Evolutionary conservation across 2,329 filamentous ascomycete genomes (phyloP).

Genomic region (Monilinia vaccinii-corymbosi): DNA sequence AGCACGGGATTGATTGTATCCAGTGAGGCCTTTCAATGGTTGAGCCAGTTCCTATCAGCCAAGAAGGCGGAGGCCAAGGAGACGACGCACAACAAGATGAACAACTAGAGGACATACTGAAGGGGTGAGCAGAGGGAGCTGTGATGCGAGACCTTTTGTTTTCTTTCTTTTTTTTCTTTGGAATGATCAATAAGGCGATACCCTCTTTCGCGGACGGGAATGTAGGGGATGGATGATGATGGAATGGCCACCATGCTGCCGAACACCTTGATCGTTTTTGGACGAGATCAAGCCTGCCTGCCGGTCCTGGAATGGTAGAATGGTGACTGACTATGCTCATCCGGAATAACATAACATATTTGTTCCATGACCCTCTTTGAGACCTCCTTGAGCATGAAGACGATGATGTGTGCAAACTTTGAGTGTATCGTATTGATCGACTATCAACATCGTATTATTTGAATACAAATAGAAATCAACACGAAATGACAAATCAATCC

Average conservation of each 20-base stretch:
- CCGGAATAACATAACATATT: not conserved
- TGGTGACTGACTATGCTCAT: not conserved
- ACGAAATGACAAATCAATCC: too few species aligned
- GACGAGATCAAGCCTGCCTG: not conserved
- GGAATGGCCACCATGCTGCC: not conserved
- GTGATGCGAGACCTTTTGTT: not conserved
- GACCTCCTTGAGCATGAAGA: not conserved
- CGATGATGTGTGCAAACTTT: not conserved
- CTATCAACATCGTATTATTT: too few species aligned
- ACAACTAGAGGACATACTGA: not conserved
- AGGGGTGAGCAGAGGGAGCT: not conserved
- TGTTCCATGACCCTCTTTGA: too few species aligned
- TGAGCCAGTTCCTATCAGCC: constrained; percentile 47
- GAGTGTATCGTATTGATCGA: too few species aligned
- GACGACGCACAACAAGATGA: constrained; percentile 38
- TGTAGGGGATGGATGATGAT: not conserved
- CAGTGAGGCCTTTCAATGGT: constrained; percentile 53
- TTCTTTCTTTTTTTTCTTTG: not conserved
- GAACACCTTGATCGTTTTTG: not conserved
- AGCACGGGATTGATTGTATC: constrained; percentile 59
- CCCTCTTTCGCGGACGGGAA: not conserved
- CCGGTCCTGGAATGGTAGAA: not conserved
- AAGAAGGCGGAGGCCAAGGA: constrained; percentile 56
- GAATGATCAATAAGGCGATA: not conserved
- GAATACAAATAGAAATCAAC: too few species aligned